A percentile compares a stretch with the other conserved stretches of the same genome.
These are phyloP conservation scores for Paecilomyces niveus DNA, from an alignment of 2,329 filamentous ascomycete genomes.

Conservation along the genomic window DNA sequence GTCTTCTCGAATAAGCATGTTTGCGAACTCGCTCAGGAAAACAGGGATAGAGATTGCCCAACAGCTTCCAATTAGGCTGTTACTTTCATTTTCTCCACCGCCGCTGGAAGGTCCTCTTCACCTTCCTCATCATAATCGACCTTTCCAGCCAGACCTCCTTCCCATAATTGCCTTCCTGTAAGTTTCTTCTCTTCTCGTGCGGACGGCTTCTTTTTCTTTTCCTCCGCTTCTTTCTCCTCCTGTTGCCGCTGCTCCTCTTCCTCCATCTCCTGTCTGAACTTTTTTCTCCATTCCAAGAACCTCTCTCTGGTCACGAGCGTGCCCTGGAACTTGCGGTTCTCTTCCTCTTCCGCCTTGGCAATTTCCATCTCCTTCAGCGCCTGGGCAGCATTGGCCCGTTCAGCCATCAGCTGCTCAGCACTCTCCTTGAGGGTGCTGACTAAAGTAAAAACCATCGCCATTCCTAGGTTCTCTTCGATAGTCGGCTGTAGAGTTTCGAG, in stretches of 20 bases:
- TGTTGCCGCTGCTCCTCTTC: constrained; percentile 58
- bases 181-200: constrained; percentile 61
- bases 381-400: constrained; percentile 60
- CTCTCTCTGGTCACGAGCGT: constrained; percentile 79
- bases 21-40: neutral
- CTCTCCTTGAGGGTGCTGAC: constrained; percentile 81
- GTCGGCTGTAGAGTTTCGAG: constrained; percentile 64
- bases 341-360: constrained; percentile 68
- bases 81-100: constrained; percentile 66
- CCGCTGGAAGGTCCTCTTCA: constrained; percentile 54
- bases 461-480: constrained; percentile 87
- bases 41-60: neutral
- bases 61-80: constrained; percentile 38
- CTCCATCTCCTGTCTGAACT: constrained; percentile 72
- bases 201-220: constrained; percentile 69
- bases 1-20: neutral
- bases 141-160: constrained; percentile 62
- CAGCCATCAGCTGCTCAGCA: constrained; percentile 75
- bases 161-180: constrained; percentile 71
- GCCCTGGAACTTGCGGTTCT: constrained; percentile 95
- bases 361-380: constrained; percentile 46
- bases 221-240: constrained; percentile 68
- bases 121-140: constrained; percentile 60
- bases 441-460: constrained; percentile 95
- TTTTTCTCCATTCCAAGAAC: constrained; percentile 75